A percentile compares a stretch with the other conserved stretches of the same genome.
Conservation (phyloP, 2,329 filamentous ascomycete species). For the Calonectria honghensis region DNA sequence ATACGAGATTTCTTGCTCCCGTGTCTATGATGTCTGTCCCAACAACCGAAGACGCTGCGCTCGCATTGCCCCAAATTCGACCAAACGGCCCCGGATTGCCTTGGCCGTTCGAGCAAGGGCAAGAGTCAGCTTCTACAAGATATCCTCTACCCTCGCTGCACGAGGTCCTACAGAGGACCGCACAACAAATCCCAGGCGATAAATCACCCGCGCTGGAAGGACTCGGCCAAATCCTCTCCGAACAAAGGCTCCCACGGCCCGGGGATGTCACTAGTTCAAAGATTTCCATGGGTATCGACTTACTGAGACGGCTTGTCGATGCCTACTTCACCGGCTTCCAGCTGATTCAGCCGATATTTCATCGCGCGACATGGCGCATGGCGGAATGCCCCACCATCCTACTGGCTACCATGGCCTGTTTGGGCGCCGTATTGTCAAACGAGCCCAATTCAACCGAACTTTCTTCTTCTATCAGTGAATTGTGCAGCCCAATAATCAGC, state of each 20-base stretch:
- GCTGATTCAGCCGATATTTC: constrained; percentile 55
- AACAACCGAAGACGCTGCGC: not conserved
- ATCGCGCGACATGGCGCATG: constrained; percentile 56
- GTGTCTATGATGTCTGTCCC: not conserved
- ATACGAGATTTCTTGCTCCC: not conserved
- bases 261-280: constrained; percentile 42
- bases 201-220: constrained; percentile 40
- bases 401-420: constrained; percentile 56
- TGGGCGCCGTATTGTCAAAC: constrained; percentile 53
- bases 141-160: constrained; percentile 48
- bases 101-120: constrained; percentile 50
- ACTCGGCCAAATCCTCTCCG: constrained; percentile 52
- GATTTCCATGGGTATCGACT: constrained; percentile 44
- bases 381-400: constrained; percentile 50
- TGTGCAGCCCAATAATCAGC: constrained; percentile 55
- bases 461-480: constrained; percentile 49
- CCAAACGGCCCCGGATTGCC: constrained; percentile 28
- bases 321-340: constrained; percentile 55
- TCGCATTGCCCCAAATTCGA: constrained; percentile 12
- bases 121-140: constrained; percentile 37
- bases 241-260: constrained; percentile 43
- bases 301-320: constrained; percentile 51
- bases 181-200: constrained; percentile 7
- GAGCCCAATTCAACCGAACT: constrained; percentile 43
- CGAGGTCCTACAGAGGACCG: constrained; percentile 44